Percentiles rank a stretch among this genome's conserved stretches.
phyloP scores from a whole-genome alignment of 257 asterid genomes.

The Solanum etuberosum region DNA sequence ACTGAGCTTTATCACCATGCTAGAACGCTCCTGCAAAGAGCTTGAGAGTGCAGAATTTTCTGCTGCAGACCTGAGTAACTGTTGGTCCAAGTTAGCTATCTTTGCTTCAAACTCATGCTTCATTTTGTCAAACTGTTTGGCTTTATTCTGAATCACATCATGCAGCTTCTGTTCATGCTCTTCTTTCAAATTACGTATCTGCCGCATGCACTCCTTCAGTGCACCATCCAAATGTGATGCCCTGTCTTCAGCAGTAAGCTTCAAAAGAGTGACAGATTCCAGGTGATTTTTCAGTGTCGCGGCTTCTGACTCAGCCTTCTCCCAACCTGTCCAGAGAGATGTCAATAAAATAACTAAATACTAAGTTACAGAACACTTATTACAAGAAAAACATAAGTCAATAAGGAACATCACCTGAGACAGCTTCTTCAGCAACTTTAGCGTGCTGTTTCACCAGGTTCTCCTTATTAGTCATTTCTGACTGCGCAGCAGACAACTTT shows the following conservation, averaged over 20 bases:
- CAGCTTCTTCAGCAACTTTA: conserved; percentile 99
- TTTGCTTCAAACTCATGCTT: conserved; percentile 66
- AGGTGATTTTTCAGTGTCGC: conserved; percentile 71
- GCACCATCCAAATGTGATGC: conserved; percentile 90
- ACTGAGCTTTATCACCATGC: conserved; percentile 64
- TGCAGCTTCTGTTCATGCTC: conserved; percentile 69
- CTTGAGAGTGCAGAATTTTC: conserved; percentile 80
- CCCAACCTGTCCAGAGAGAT: conserved; percentile 74
- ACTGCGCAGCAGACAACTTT: conserved; percentile 59
- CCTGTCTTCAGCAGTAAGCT: conserved; percentile 92
- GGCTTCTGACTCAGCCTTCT: conserved; percentile 96
- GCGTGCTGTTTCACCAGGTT: conserved; percentile 86
- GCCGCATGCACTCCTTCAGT: conserved; percentile 94
- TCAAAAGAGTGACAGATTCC: conserved; percentile 84
- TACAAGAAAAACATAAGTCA: neutral
- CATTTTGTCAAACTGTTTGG: conserved; percentile 70
- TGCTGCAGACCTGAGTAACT: conserved; percentile 64
- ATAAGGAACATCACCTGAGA: conserved; percentile 46
- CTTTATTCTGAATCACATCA: conserved; percentile 53
- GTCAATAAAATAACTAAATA: neutral
- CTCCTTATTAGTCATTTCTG: conserved; percentile 70
- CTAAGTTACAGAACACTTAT: neutral
- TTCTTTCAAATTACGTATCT: conserved; percentile 79
- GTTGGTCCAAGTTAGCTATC: conserved; percentile 58
- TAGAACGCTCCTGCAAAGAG: conserved; percentile 89